Evolutionary conservation across 2,329 filamentous ascomycete genomes (phyloP), one percentile per base, ranked within the genome.

Genomic region (Chaetomiaceae sp.): DNA sequence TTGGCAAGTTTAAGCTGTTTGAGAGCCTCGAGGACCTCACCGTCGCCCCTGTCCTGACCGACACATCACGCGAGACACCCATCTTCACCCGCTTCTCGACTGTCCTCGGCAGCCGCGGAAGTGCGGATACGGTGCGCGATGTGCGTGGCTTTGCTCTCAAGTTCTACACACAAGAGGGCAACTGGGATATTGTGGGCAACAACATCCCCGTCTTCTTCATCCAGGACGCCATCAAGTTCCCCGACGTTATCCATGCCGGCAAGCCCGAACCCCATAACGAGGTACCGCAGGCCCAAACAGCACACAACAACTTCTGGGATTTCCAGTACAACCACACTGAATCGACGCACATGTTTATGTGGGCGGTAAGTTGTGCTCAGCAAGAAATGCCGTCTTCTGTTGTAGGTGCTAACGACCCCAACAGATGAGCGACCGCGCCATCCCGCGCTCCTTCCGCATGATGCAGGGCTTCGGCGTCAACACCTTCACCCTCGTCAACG

Each of bases 401-500:
- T 5, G 4, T 6, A 1, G 9, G 13, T 40, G 17, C 43, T 50
- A 9, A 51, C 27, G 9, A 13, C 10, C 10, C 2, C 17, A 37
- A n/a, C 27, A 55, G 53, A 87, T 89, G 83, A 86, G 81, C 8
- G 87, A 90, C 63, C 77, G 86, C 23, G 75, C 76, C 0, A 89
- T 89, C 50, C 87, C 87, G 1, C 78, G 85, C 2, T 88, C 84
- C 0, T 90, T 77, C 68, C 82, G 87, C 20, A 90, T 90, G 86
- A 90, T 92, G 85, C 86, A 92, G 58, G 87, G 87, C 0, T 92
- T 91, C 51, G 87, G 87, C 48, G 87, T 92, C 59, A 90, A 92
- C 67, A 91, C 88, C 0, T 92, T 75, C 60, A 86, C 79, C 0
- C 74, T 90, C 2, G 73, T 75, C 54, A 89, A 89, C 54, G 77